Percentiles rank a stretch among this genome's conserved stretches.
Evolutionary conservation across 164 flowering plant species (phyloP).

Genomic region (Kalanchoe fedtschenkoi): DNA sequence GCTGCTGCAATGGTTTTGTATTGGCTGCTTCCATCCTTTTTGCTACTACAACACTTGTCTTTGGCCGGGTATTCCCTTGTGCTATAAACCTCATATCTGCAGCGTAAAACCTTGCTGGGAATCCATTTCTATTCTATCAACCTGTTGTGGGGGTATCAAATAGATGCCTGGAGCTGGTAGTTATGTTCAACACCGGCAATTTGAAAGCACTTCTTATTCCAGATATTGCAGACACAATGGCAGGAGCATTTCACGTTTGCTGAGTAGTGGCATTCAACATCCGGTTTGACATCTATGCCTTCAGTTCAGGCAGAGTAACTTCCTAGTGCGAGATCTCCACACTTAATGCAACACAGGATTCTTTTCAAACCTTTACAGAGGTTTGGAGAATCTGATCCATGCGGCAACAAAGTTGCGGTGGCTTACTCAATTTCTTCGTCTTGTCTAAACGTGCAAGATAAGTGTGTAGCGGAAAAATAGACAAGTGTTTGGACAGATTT

Average conservation of each 20-base stretch:
- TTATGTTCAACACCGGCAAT: neutral
- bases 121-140: slow-evolving; percentile 14
- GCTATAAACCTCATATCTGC: slow-evolving; percentile 32
- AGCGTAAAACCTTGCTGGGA: slow-evolving; percentile 27
- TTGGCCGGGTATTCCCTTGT: neutral
- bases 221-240: slow-evolving; percentile 29
- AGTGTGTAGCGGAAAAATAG: too few relatives aligned
- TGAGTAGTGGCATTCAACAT: slow-evolving; percentile 26
- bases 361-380: too few relatives aligned
- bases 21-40: slow-evolving; percentile 45
- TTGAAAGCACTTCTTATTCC: slow-evolving; percentile 16
- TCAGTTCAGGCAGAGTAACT: slow-evolving; percentile 19
- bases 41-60: slow-evolving; percentile 48
- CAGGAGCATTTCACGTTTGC: slow-evolving; percentile 36
- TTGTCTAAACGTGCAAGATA: too few relatives aligned
- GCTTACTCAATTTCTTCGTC: too few relatives aligned
- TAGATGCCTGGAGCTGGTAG: slow-evolving; percentile 10
- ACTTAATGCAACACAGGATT: too few relatives aligned
- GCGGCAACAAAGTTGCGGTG: too few relatives aligned
- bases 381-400: too few relatives aligned
- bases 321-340: slow-evolving; percentile 42
- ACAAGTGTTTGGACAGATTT: too few relatives aligned
- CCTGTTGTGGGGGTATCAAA: slow-evolving; percentile 14
- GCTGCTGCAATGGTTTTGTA: slow-evolving; percentile 38
- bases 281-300: slow-evolving; percentile 18